phyloP scores from a whole-genome alignment of 2,329 filamentous ascomycete genomes.

The Claviceps sp. region DNA sequence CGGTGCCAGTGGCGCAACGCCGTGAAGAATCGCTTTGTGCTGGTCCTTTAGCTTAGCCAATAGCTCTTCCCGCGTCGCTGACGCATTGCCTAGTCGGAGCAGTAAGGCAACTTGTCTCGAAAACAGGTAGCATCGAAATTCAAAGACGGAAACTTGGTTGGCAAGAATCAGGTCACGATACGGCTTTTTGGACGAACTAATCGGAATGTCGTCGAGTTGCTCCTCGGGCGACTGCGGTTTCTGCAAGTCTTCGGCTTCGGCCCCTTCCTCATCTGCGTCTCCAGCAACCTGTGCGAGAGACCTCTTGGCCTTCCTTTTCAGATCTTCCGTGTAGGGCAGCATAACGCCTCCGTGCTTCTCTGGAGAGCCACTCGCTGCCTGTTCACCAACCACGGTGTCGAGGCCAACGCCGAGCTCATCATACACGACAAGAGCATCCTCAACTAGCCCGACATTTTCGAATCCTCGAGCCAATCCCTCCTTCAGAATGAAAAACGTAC shows the following conservation, averaged over 20 bases:
- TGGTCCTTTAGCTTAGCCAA: slow-evolving; percentile 49
- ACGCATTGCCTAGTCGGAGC: slow-evolving; percentile 66
- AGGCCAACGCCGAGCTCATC: slow-evolving; percentile 85
- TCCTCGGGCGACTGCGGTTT: slow-evolving; percentile 26
- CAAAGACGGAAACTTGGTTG: slow-evolving; percentile 91
- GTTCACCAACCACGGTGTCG: slow-evolving; percentile 68
- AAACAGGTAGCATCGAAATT: slow-evolving; percentile 91
- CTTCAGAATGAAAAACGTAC: slow-evolving; percentile 96
- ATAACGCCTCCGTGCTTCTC: slow-evolving; percentile 61
- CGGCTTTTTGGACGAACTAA: slow-evolving; percentile 55
- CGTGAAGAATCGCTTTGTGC: slow-evolving; percentile 43
- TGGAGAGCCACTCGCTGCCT: slow-evolving; percentile 43
- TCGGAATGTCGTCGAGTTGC: slow-evolving; percentile 42
- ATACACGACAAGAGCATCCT: slow-evolving; percentile 88
- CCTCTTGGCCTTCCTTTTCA: slow-evolving; percentile 45
- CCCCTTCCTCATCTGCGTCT: slow-evolving; percentile 22
- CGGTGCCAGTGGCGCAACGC: slow-evolving; percentile 38
- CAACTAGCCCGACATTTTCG: slow-evolving; percentile 88
- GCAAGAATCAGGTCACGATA: slow-evolving; percentile 87
- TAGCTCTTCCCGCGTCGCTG: slow-evolving; percentile 47
- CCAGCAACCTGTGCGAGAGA: slow-evolving; percentile 28
- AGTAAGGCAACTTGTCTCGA: slow-evolving; percentile 74
- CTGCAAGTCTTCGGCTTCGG: slow-evolving; percentile 38
- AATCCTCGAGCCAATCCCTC: slow-evolving; percentile 89
- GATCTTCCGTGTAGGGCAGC: slow-evolving; percentile 57